A percentile compares a stretch with the other conserved stretches of the same genome.
These are phyloP conservation scores for Neopestalotiopsis clavispora DNA, from an alignment of 2,329 filamentous ascomycete species.

Conservation along the genomic window DNA sequence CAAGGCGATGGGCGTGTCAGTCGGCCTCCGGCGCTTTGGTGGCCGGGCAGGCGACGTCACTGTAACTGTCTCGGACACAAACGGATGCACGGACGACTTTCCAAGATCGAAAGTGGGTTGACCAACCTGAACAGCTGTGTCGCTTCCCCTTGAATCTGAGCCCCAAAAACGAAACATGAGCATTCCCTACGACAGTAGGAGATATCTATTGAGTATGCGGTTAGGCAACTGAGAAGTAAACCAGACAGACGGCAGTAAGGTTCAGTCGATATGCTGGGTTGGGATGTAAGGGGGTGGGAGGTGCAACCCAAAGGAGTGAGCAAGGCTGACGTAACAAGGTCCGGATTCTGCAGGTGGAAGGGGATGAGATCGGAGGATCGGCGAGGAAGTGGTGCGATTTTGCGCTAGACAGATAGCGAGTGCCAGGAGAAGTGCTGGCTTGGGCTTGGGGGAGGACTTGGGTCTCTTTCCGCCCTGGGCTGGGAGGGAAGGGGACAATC, in stretches of 20 bases:
- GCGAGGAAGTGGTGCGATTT: constrained; percentile 12
- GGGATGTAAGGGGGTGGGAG: constrained; percentile 27
- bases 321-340: constrained; percentile 38
- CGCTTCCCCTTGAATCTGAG: constrained; percentile 62
- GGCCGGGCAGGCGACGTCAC: constrained; percentile 32
- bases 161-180: constrained; percentile 69
- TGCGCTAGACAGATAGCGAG: constrained; percentile 13
- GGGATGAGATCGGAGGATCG: constrained; percentile 20
- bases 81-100: constrained; percentile 36
- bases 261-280: constrained; percentile 13
- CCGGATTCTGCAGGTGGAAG: constrained; percentile 22
- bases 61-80: constrained; percentile 33
- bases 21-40: constrained; percentile 36
- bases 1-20: constrained; percentile 38
- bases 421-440: constrained; percentile 12
- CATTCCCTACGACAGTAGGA: constrained; percentile 37
- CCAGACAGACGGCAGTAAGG: constrained; percentile 12
- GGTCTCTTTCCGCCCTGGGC: background rate
- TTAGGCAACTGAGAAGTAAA: constrained; percentile 15
- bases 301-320: constrained; percentile 30
- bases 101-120: constrained; percentile 44
- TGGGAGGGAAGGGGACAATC: background rate
- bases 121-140: constrained; percentile 51
- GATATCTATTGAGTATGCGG: constrained; percentile 3
- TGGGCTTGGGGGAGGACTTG: background rate